Conservation (phyloP, 768 basidiomycete genomes). For the Mycena crocata region DNA sequence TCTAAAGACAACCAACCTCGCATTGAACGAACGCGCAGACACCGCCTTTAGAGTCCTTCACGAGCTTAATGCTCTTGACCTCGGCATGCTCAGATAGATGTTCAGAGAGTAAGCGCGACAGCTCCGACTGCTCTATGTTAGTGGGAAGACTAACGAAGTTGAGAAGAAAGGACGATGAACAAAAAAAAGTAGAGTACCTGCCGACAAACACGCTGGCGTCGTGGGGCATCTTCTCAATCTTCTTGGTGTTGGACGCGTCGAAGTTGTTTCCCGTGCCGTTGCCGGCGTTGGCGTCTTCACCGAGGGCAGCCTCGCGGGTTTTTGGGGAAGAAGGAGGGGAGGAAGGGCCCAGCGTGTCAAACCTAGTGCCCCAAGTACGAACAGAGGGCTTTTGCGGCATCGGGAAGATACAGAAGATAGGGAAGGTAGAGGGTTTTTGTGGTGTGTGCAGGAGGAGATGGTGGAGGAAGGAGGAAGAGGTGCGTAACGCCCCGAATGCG, state of each 20-base stretch:
- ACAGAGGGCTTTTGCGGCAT: conserved; percentile 59
- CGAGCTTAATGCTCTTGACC: conserved; percentile 75
- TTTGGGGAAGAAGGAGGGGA: conserved; percentile 55
- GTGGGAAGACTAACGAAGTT: conserved; percentile 68
- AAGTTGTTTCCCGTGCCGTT: conserved; percentile 34
- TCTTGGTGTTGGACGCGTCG: conserved; percentile 42
- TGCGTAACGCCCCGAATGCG: conserved; percentile 21
- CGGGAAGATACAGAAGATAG: conserved; percentile 39
- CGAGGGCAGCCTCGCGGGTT: conserved; percentile 29
- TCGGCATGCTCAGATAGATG: conserved; percentile 76
- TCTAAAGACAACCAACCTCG: conserved; percentile 60
- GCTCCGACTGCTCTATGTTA: conserved; percentile 72
- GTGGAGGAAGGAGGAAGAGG: conserved; percentile 35
- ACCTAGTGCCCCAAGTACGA: conserved; percentile 79
- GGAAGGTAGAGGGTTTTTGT: conserved; percentile 33
- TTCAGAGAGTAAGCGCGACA: conserved; percentile 68
- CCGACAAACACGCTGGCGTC: conserved; percentile 89
- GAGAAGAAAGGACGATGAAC: conserved; percentile 17
- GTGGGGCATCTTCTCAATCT: conserved; percentile 67
- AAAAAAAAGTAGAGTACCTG: conserved; percentile 58
- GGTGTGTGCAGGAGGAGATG: conserved; percentile 34
- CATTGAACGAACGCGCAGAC: conserved; percentile 90
- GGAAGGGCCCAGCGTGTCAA: conserved; percentile 69
- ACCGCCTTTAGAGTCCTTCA: conserved; percentile 81
- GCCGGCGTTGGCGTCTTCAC: conserved; percentile 30